Evolutionary conservation across 352 stramenopile genomes (phyloP).

Genomic region (Phytophthora citrophthora): DNA sequence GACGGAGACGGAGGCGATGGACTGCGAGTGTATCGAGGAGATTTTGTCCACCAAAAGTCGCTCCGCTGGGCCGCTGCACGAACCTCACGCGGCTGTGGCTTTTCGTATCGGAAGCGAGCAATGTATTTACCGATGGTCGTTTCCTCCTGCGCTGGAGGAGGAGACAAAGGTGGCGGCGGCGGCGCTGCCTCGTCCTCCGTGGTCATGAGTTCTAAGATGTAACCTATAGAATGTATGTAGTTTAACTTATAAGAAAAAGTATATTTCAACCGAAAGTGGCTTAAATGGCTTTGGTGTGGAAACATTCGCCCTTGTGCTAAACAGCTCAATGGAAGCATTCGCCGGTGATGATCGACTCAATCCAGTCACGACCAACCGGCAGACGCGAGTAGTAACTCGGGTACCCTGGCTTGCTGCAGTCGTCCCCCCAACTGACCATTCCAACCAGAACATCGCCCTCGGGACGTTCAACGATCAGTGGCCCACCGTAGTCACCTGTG

Average conservation of each 20-base stretch:
- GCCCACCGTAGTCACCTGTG: constrained; percentile 60
- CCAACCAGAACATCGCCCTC: constrained; percentile 42
- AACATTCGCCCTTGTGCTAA: background rate
- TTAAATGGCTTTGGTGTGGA: too few species aligned
- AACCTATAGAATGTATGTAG: background rate
- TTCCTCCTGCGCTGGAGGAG: constrained; percentile 10
- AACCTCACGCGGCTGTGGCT: constrained; percentile 52
- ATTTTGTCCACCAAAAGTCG: constrained; percentile 72
- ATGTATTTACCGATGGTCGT: constrained; percentile 84
- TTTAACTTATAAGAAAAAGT: too few species aligned
- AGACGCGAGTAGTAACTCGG: constrained; percentile 58
- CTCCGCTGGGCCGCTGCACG: constrained; percentile 26
- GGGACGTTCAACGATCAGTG: constrained; percentile 39
- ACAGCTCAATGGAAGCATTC: constrained; percentile 11
- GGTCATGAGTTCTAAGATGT: too few species aligned
- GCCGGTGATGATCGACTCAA: constrained; percentile 21
- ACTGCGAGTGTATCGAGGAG: constrained; percentile 33
- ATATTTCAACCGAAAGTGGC: too few species aligned
- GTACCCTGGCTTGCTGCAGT: constrained; percentile 43
- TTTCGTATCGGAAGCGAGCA: constrained; percentile 64
- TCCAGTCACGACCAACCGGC: constrained; percentile 42
- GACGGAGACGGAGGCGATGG: constrained; percentile 28
- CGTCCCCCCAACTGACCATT: constrained; percentile 52
- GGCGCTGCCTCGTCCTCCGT: background rate
- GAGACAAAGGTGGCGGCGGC: constrained; percentile 15